phyloP scores from a whole-genome alignment of 495 filamentous ascomycete genomes.

The Lasiosphaeria miniovina region DNA sequence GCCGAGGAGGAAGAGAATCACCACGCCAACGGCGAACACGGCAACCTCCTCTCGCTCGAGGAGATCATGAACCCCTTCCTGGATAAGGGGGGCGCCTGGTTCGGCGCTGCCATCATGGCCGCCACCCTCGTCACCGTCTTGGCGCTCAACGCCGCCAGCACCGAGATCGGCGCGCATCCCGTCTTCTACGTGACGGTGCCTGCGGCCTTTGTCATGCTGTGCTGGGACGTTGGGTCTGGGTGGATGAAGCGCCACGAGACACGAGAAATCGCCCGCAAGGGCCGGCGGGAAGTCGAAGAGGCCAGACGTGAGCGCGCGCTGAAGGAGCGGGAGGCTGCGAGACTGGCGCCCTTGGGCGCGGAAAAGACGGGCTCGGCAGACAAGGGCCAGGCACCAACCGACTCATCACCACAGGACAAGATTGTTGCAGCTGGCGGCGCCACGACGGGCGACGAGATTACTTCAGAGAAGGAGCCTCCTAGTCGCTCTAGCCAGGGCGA shows the following conservation, averaged over 20 bases:
- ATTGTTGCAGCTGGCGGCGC: neutral
- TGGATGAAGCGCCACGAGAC: slow-evolving; percentile 58
- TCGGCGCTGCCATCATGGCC: slow-evolving; percentile 60
- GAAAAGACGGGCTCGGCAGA: neutral
- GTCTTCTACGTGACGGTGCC: slow-evolving; percentile 63
- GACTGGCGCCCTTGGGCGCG: neutral
- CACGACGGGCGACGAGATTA: neutral
- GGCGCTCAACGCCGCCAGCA: slow-evolving; percentile 53
- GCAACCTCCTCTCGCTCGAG: slow-evolving; percentile 56
- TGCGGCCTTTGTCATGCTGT: slow-evolving; percentile 60
- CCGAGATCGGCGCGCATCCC: slow-evolving; percentile 39
- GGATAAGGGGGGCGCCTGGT: slow-evolving; percentile 58
- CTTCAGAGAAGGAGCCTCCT: neutral
- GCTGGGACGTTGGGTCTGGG: slow-evolving; percentile 57
- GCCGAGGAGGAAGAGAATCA: slow-evolving; percentile 52
- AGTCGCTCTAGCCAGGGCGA: neutral
- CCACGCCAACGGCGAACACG: slow-evolving; percentile 42
- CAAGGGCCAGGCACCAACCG: neutral
- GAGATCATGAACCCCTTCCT: slow-evolving; percentile 71
- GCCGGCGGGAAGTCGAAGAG: slow-evolving; percentile 48
- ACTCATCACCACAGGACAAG: neutral
- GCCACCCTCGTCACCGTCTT: slow-evolving; percentile 57
- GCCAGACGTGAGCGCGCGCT: slow-evolving; percentile 37
- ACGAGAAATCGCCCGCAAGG: slow-evolving; percentile 55
- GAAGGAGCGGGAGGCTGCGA: slow-evolving; percentile 18